Evolutionary conservation across 768 basidiomycete species (phyloP).

Genomic region (Strobilomyces dryophilus): DNA sequence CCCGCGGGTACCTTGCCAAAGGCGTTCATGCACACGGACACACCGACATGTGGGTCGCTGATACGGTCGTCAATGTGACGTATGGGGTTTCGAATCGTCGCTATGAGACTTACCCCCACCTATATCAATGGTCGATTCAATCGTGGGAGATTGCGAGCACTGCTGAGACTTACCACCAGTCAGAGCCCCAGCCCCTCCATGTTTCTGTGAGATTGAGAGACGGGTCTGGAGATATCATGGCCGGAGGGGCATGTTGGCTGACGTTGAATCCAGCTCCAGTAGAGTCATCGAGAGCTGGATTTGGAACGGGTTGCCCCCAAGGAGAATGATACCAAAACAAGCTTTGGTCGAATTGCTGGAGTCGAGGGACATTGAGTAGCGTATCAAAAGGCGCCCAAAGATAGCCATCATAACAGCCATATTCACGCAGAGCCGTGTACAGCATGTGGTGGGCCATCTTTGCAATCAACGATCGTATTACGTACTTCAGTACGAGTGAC

Average conservation of each 20-base stretch:
- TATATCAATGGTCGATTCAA: slow-evolving; percentile 13
- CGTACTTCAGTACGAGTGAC: background rate
- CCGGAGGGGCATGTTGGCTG: slow-evolving; percentile 36
- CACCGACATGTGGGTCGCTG: slow-evolving; percentile 42
- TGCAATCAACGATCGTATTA: slow-evolving; percentile 1
- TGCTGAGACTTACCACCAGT: slow-evolving; percentile 40
- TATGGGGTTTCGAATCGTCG: background rate
- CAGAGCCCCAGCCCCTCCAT: slow-evolving; percentile 38
- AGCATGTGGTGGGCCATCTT: slow-evolving; percentile 53
- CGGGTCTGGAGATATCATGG: slow-evolving; percentile 40
- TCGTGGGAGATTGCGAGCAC: background rate
- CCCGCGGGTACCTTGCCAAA: slow-evolving; percentile 32
- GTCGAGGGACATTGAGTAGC: slow-evolving; percentile 45
- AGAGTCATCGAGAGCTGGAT: slow-evolving; percentile 29
- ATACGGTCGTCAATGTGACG: background rate
- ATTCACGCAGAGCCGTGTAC: slow-evolving; percentile 41
- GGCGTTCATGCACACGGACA: slow-evolving; percentile 41
- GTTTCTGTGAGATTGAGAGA: slow-evolving; percentile 34
- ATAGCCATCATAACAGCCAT: slow-evolving; percentile 47
- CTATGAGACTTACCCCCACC: slow-evolving; percentile 38
- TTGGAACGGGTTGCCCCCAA: slow-evolving; percentile 40
- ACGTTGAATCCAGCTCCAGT: slow-evolving; percentile 14
- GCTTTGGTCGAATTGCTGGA: slow-evolving; percentile 42
- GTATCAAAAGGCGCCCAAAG: slow-evolving; percentile 53
- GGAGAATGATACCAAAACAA: slow-evolving; percentile 51